Evolutionary conservation across 2,329 filamentous ascomycete genomes (phyloP).

Genomic region (Pseudogymnoascus sp.): DNA sequence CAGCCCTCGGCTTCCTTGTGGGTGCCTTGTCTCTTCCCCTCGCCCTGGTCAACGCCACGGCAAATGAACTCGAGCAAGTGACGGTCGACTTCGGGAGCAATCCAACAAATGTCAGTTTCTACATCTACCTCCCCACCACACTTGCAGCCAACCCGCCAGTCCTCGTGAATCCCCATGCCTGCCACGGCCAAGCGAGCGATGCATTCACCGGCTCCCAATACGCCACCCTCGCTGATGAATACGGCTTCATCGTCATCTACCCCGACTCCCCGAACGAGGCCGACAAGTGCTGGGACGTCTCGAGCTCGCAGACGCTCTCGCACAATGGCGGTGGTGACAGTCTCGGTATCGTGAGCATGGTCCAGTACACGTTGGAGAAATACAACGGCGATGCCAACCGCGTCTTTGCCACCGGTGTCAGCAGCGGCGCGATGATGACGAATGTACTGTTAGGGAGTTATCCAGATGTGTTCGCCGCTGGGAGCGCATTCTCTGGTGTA

Average conservation of each 20-base stretch:
- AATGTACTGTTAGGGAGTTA: slow-evolving; percentile 42
- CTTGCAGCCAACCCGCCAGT: slow-evolving; percentile 41
- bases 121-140: slow-evolving; percentile 40
- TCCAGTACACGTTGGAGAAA: slow-evolving; percentile 44
- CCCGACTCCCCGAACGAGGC: slow-evolving; percentile 43
- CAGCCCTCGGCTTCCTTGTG: not conserved
- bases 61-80: slow-evolving; percentile 27
- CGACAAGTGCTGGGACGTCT: slow-evolving; percentile 49
- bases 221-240: slow-evolving; percentile 41
- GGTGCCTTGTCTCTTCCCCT: not conserved
- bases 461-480: slow-evolving; percentile 41
- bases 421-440: slow-evolving; percentile 45
- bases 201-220: slow-evolving; percentile 46
- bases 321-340: slow-evolving; percentile 52
- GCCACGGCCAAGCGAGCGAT: slow-evolving; percentile 44
- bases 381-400: slow-evolving; percentile 44
- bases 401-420: slow-evolving; percentile 48
- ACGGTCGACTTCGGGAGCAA: slow-evolving; percentile 34
- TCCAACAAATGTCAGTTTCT: slow-evolving; percentile 41
- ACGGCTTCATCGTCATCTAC: slow-evolving; percentile 53
- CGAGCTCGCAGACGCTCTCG: slow-evolving; percentile 41
- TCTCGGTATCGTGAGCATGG: slow-evolving; percentile 52
- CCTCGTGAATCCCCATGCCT: slow-evolving; percentile 46
- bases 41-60: slow-evolving; percentile 10
- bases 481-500: slow-evolving; percentile 37